A percentile compares a stretch with the other conserved stretches of the same genome.
phyloP scores from a whole-genome alignment of 1,284 basidiomycete species.

The Microbotryum lychnidis-dioicae region DNA sequence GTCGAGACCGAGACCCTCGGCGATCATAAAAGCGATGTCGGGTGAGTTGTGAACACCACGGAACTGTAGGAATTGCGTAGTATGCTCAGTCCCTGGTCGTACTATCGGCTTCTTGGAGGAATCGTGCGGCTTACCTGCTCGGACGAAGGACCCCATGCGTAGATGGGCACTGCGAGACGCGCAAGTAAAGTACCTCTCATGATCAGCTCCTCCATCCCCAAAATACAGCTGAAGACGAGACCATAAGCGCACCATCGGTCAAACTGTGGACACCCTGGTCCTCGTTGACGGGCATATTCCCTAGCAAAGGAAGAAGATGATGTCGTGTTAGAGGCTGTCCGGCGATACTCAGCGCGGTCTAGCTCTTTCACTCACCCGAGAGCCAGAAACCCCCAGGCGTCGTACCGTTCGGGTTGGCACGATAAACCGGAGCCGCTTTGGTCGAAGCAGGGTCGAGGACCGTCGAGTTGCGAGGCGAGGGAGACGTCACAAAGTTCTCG shows the following conservation, averaged over 20 bases:
- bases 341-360: no score
- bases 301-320: slow-evolving; percentile 5
- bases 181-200: no score
- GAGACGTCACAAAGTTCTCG: slow-evolving; percentile 10
- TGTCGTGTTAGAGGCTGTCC: not conserved
- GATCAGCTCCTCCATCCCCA: no score
- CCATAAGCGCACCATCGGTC: slow-evolving; percentile 9
- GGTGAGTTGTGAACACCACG: slow-evolving; percentile 11
- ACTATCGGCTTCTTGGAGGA: not conserved
- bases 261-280: slow-evolving; percentile 41
- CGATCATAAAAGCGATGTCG: slow-evolving; percentile 37
- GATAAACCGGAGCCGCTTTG: slow-evolving; percentile 30
- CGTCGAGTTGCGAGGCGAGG: not conserved
- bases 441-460: slow-evolving; percentile 29
- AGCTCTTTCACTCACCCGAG: slow-evolving; percentile 7
- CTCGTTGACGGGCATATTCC: slow-evolving; percentile 38
- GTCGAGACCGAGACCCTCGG: slow-evolving; percentile 38
- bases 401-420: slow-evolving; percentile 41
- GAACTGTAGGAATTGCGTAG: not conserved
- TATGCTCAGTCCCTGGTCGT: no score
- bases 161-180: slow-evolving; percentile 39
- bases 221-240: not conserved
- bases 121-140: slow-evolving; percentile 41
- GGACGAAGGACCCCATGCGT: slow-evolving; percentile 41
- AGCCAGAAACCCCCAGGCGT: slow-evolving; percentile 36